phyloP scores from a whole-genome alignment of 257 asterid genomes.

The Penstemon eatonii region DNA sequence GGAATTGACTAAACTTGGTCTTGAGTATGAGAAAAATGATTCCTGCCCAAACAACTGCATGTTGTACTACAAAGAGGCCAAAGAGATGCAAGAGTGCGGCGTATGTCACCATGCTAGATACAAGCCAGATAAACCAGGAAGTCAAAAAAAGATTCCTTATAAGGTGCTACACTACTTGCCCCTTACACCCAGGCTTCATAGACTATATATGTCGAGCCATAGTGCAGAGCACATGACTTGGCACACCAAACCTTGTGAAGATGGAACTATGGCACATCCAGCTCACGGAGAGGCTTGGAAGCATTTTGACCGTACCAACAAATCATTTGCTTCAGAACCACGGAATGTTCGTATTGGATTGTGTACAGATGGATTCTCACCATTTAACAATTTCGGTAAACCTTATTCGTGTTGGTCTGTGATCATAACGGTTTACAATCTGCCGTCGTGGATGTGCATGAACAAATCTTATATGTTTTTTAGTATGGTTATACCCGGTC shows the following conservation, averaged over 20 bases:
- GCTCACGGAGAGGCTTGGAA: background rate
- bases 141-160: too few relatives aligned
- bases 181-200: too few relatives aligned
- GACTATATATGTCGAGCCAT: too few relatives aligned
- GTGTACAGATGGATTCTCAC: background rate
- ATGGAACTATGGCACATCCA: background rate
- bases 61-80: too few relatives aligned
- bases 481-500: background rate
- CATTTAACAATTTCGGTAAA: background rate
- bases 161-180: too few relatives aligned
- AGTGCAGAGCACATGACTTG: too few relatives aligned
- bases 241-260: background rate
- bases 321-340: background rate
- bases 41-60: too few relatives aligned
- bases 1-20: too few relatives aligned
- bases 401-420: background rate
- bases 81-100: too few relatives aligned
- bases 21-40: too few relatives aligned
- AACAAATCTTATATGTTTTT: background rate
- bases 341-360: background rate
- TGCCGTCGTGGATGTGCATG: background rate
- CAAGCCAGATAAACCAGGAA: too few relatives aligned
- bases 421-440: background rate
- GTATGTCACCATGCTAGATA: too few relatives aligned
- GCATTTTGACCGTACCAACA: background rate